Evolutionary conservation across 2,329 filamentous ascomycete genomes (phyloP).

Genomic region (Aspergillus calidoustus): DNA sequence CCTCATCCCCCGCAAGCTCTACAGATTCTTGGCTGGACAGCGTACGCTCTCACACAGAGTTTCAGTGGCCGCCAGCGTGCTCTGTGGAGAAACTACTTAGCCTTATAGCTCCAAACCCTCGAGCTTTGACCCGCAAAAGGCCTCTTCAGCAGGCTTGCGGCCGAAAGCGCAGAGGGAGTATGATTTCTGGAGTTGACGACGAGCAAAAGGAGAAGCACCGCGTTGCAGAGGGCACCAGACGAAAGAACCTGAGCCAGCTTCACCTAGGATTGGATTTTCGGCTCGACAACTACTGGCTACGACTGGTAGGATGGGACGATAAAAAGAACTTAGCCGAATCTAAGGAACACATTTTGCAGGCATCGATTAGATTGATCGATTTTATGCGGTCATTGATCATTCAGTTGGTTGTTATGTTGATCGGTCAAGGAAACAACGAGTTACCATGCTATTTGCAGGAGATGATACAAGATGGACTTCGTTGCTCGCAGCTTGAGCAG

Average conservation of each 20-base stretch:
- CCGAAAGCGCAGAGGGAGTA: slow-evolving; percentile 44
- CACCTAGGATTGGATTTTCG: slow-evolving; percentile 44
- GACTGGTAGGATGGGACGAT: slow-evolving; percentile 46
- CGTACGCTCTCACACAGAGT: slow-evolving; percentile 34
- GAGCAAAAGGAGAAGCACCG: slow-evolving; percentile 48
- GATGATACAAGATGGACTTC: slow-evolving; percentile 43
- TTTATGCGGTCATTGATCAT: slow-evolving; percentile 45
- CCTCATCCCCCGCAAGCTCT: slow-evolving; percentile 45
- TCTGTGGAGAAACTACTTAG: slow-evolving; percentile 39
- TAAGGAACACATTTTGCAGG: slow-evolving; percentile 48
- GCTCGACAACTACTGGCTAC: slow-evolving; percentile 45
- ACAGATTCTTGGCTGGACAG: slow-evolving; percentile 44
- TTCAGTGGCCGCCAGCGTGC: slow-evolving; percentile 41
- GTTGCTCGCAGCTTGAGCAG: slow-evolving; percentile 46
- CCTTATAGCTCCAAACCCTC: slow-evolving; percentile 41
- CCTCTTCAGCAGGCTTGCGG: slow-evolving; percentile 46
- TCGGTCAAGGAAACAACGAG: slow-evolving; percentile 37
- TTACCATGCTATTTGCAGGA: slow-evolving; percentile 42
- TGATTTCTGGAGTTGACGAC: slow-evolving; percentile 37
- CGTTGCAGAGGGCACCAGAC: slow-evolving; percentile 46
- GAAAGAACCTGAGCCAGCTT: slow-evolving; percentile 46
- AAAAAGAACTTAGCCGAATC: slow-evolving; percentile 45
- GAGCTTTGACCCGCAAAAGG: slow-evolving; percentile 44
- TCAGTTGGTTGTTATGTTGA: slow-evolving; percentile 30
- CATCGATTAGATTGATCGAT: slow-evolving; percentile 43